Evolutionary conservation across 2,329 filamentous ascomycete species (phyloP).

Genomic region (Metarhizium robertsii): DNA sequence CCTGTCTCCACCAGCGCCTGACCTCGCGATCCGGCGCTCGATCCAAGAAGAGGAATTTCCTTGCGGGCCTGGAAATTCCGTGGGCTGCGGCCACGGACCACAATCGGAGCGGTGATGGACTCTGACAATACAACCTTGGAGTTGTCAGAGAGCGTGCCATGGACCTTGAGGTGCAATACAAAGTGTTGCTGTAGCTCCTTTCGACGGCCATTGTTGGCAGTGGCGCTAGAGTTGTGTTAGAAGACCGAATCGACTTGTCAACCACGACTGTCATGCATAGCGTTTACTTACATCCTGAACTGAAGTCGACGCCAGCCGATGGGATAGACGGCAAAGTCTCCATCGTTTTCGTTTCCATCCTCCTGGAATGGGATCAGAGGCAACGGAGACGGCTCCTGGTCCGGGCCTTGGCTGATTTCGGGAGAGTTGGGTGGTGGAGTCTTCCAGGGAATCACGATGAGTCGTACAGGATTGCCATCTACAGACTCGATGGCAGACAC

Average conservation of each 20-base stretch:
- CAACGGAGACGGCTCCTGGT: slow-evolving; percentile 80
- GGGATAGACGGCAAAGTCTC: slow-evolving; percentile 81
- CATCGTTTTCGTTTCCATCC: slow-evolving; percentile 51
- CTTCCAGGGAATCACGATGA: slow-evolving; percentile 98
- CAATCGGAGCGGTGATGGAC: slow-evolving; percentile 79
- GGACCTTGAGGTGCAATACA: slow-evolving; percentile 75
- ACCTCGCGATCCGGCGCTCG: slow-evolving; percentile 66
- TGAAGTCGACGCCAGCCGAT: slow-evolving; percentile 92
- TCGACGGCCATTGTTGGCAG: slow-evolving; percentile 87
- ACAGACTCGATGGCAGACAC: slow-evolving; percentile 93
- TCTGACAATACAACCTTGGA: slow-evolving; percentile 74
- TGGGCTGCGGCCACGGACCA: slow-evolving; percentile 86
- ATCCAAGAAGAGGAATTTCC: slow-evolving; percentile 77
- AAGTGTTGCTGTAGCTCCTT: slow-evolving; percentile 98
- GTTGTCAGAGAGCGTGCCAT: slow-evolving; percentile 77
- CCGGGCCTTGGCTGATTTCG: slow-evolving; percentile 53
- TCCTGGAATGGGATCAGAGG: slow-evolving; percentile 61
- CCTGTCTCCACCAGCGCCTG: slow-evolving; percentile 62
- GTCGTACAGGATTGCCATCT: slow-evolving; percentile 81
- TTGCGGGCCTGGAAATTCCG: slow-evolving; percentile 92
- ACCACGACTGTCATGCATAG: not conserved
- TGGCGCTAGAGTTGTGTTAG: slow-evolving; percentile 49
- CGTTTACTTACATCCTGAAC: slow-evolving; percentile 60
- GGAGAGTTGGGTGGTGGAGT: slow-evolving; percentile 74
- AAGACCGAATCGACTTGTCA: no score